Conservation (phyloP, 352 stramenopile genomes). For the Phytophthora fragariae region DNA sequence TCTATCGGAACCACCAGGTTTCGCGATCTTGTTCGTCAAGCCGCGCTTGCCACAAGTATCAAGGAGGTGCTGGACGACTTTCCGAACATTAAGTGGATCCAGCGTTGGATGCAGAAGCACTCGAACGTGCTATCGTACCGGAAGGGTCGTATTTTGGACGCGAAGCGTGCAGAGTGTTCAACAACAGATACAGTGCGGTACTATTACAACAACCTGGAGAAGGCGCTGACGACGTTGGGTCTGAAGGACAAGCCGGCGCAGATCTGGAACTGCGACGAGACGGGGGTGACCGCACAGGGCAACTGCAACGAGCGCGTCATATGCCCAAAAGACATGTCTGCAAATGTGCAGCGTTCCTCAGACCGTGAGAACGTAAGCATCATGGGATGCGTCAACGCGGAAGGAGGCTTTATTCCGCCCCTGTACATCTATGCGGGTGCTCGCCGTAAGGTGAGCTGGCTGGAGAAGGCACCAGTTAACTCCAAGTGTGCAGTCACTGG, state of each 20-base stretch:
- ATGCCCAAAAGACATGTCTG: neutral
- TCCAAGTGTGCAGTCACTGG: no score
- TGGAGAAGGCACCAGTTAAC: no score
- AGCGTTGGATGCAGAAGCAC: neutral
- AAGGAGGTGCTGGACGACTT: neutral
- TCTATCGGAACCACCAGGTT: neutral
- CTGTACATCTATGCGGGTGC: neutral
- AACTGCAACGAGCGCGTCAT: neutral
- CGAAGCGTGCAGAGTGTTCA: neutral
- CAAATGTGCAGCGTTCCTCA: neutral
- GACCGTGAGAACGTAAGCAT: neutral
- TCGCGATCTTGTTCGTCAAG: neutral
- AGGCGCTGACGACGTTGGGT: neutral
- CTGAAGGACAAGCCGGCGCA: neutral
- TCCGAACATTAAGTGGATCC: neutral
- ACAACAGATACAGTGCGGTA: neutral
- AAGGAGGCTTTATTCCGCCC: neutral
- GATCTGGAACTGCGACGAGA: neutral
- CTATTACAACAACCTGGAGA: neutral
- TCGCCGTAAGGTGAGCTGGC: no score
- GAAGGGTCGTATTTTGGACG: neutral
- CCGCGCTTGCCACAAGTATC: neutral
- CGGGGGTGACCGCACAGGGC: neutral
- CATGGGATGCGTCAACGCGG: neutral
- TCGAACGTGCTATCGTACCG: neutral